phyloP scores from a whole-genome alignment of 257 asterid genomes.

The Vinca minor region DNA sequence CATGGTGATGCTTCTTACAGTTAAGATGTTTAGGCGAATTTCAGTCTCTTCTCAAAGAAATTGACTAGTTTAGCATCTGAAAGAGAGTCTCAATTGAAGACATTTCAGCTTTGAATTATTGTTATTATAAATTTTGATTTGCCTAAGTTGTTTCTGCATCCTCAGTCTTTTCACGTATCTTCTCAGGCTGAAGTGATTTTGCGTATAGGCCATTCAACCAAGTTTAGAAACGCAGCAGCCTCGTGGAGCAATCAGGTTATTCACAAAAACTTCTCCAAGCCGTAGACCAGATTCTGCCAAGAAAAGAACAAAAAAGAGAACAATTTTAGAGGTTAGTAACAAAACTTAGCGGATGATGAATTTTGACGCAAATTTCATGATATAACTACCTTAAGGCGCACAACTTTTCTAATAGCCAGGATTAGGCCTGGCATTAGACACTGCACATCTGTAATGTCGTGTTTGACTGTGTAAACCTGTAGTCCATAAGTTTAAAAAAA shows the following conservation, averaged over 20 bases:
- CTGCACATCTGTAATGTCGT: slow-evolving; percentile 60
- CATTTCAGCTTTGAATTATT: not conserved
- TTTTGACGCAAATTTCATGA: not conserved
- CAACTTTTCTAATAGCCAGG: slow-evolving; percentile 77
- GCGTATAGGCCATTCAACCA: not conserved
- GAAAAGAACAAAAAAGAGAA: not conserved
- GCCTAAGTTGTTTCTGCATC: not conserved
- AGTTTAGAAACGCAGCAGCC: not conserved
- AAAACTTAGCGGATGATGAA: not conserved
- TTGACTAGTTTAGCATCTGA: not conserved
- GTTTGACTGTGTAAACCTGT: slow-evolving; percentile 75
- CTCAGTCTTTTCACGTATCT: not conserved
- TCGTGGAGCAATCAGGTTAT: not conserved
- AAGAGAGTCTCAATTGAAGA: not conserved
- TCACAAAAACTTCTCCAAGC: slow-evolving; percentile 46
- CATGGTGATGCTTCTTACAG: not conserved
- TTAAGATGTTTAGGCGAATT: no score
- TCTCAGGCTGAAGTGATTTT: slow-evolving; percentile 1
- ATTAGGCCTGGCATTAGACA: slow-evolving; percentile 80
- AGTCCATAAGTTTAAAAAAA: not conserved
- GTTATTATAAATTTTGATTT: not conserved
- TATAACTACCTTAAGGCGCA: slow-evolving; percentile 64
- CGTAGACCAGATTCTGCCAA: slow-evolving; percentile 50
- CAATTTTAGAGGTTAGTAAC: not conserved
- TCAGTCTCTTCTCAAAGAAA: not conserved